phyloP scores from a whole-genome alignment of 2,329 filamentous ascomycete species.

The Arachnomyces sp. region DNA sequence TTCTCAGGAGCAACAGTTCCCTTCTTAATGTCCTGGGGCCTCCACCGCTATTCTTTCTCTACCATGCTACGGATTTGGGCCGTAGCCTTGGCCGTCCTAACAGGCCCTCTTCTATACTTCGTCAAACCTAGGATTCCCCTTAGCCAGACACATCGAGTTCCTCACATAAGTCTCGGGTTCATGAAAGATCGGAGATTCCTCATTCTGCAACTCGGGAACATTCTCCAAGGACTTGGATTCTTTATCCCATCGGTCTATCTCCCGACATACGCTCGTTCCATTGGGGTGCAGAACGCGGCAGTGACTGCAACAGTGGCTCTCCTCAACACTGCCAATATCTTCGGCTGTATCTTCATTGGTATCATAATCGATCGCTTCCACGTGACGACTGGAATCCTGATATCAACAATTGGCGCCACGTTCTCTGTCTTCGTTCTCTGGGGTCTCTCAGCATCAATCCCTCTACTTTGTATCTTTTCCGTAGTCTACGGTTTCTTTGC shows the following conservation, averaged over 20 bases:
- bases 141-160: conserved; percentile 10
- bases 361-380: conserved; percentile 35
- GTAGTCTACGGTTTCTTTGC: conserved; percentile 40
- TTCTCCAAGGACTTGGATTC: conserved; percentile 27
- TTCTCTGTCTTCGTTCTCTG: conserved; percentile 39
- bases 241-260: conserved; percentile 33
- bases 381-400: conserved; percentile 33
- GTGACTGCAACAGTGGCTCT: conserved; percentile 24
- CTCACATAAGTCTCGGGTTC: conserved; percentile 26
- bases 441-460: conserved; percentile 39
- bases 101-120: conserved; percentile 29
- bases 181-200: conserved; percentile 31
- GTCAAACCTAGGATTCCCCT: conserved; percentile 21
- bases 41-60: conserved; percentile 20
- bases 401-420: conserved; percentile 34
- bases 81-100: conserved; percentile 28
- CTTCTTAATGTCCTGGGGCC: conserved; percentile 22
- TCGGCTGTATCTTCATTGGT: conserved; percentile 28
- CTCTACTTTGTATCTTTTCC: conserved; percentile 32
- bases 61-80: conserved; percentile 20
- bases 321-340: conserved; percentile 24
- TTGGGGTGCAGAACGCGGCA: conserved; percentile 18
- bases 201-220: conserved; percentile 40
- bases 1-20: conserved; percentile 25
- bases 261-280: conserved; percentile 26